Evolutionary conservation across 139 green algal genomes (phyloP), one percentile per base, ranked within the genome.

Genomic region (Gonium pectorale): DNA sequence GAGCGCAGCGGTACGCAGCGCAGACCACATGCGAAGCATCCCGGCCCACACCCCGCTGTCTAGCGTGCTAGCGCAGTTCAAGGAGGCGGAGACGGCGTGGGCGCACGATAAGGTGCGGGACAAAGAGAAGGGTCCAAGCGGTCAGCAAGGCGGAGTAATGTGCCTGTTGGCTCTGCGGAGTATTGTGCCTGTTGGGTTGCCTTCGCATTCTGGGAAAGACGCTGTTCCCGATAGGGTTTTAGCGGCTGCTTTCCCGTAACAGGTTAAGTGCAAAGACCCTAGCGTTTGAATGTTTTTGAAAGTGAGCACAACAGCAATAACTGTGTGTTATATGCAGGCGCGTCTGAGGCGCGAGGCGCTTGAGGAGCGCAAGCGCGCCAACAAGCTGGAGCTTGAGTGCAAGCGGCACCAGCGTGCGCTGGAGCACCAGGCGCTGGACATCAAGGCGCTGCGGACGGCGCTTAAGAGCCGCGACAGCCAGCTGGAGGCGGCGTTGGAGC

Each of bases 81-180:
- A 91, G 81, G 91, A 93, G 67, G 91, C 92, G 17, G 90, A 95
- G 54, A 54, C 80, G 13, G 62, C 86, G 0, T 95, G 92, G 92
- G 89, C 91, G 0, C 87, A 92, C 41, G 92, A 95, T 51, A 94
- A 94, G 89, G 92, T 84, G 33, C 62, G 62, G 29, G n/a, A n/a
- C n/a, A n/a, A n/a, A n/a, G n/a, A n/a, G n/a, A n/a, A n/a, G n/a
- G n/a, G n/a, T n/a, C n/a, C n/a, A n/a, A n/a, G n/a, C n/a, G n/a
- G n/a, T n/a, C n/a, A n/a, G n/a, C n/a, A n/a, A n/a, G n/a, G n/a
- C n/a, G n/a, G n/a, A n/a, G n/a, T 56, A 56, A 56, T 67, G 27
- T 67, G 59, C 27, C 27, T 37, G 24, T 8, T 67, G 59, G n/a
- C n/a, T n/a, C n/a, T n/a, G n/a, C n/a, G n/a, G n/a, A n/a, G n/a